Evolutionary conservation across 805 yeast genomes (phyloP).

Genomic region (Yamadazyma nakazawae): DNA sequence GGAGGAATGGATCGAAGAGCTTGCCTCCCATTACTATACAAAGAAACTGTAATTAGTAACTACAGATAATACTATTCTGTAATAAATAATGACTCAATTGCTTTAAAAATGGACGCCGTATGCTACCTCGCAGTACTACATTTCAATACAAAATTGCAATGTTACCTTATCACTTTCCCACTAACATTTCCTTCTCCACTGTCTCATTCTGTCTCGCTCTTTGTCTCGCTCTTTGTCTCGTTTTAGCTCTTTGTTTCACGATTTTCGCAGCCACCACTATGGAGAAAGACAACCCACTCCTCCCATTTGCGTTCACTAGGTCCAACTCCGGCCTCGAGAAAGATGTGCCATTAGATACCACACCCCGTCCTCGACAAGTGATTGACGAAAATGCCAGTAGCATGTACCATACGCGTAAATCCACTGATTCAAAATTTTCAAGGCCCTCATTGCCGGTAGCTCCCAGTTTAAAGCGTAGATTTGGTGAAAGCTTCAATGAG

Average conservation of each 20-base stretch:
- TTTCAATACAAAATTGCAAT: background rate
- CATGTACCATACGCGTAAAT: slow-evolving; percentile 37
- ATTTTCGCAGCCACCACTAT: slow-evolving; percentile 10
- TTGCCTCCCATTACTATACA: slow-evolving; percentile 62
- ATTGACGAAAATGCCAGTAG: slow-evolving; percentile 46
- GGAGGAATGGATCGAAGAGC: slow-evolving; percentile 68
- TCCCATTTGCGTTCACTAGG: slow-evolving; percentile 48
- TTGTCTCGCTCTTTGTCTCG: background rate
- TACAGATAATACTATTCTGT: background rate
- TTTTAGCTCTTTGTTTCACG: background rate
- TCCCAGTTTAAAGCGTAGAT: slow-evolving; percentile 38
- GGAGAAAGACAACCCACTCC: slow-evolving; percentile 37
- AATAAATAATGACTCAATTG: background rate
- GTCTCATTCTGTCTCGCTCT: background rate
- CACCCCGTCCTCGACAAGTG: slow-evolving; percentile 38
- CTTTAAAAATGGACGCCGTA: no score
- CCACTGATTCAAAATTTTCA: background rate
- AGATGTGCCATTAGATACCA: slow-evolving; percentile 32
- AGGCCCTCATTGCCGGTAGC: slow-evolving; percentile 20
- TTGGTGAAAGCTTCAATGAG: slow-evolving; percentile 44
- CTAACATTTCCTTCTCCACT: no score
- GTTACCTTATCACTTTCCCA: background rate
- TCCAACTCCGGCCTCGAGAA: slow-evolving; percentile 22
- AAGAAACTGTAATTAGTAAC: background rate
- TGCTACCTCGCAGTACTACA: background rate